Evolutionary conservation across 140 eudicot genomes (phyloP).

Genomic region (Stevia rebaudiana): DNA sequence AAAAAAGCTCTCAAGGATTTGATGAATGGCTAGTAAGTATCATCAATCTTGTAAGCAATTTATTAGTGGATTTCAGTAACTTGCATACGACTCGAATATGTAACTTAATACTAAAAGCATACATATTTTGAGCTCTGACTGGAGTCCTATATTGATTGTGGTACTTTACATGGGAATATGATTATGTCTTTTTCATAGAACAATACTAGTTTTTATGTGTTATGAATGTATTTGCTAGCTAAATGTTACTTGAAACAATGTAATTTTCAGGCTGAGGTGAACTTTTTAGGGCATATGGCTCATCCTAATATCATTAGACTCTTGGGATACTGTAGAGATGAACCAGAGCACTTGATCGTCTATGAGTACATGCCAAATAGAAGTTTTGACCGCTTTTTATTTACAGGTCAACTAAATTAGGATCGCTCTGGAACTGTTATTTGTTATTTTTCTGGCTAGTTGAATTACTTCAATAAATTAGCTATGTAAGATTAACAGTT

Average conservation of each 20-base stretch:
- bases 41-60: neutral
- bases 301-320: slow-evolving; percentile 29
- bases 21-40: slow-evolving; percentile 25
- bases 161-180: neutral
- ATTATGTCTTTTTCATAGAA: neutral
- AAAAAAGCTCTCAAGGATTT: neutral
- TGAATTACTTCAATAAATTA: neutral
- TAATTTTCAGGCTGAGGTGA: slow-evolving; percentile 19
- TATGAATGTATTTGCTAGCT: neutral
- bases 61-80: neutral
- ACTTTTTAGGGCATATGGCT: slow-evolving; percentile 1
- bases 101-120: neutral
- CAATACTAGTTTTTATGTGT: neutral
- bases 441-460: too few species aligned
- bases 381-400: slow-evolving; percentile 7
- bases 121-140: neutral
- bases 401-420: slow-evolving; percentile 8
- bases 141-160: too few species aligned
- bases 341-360: slow-evolving; percentile 5
- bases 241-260: slow-evolving; percentile 1
- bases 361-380: slow-evolving; percentile 21
- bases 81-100: neutral
- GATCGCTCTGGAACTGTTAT: neutral
- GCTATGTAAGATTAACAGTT: neutral
- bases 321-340: slow-evolving; percentile 17